Base-by-base conservation (phyloP, 2,329 filamentous ascomycete species). In the Nemania sp. region DNA sequence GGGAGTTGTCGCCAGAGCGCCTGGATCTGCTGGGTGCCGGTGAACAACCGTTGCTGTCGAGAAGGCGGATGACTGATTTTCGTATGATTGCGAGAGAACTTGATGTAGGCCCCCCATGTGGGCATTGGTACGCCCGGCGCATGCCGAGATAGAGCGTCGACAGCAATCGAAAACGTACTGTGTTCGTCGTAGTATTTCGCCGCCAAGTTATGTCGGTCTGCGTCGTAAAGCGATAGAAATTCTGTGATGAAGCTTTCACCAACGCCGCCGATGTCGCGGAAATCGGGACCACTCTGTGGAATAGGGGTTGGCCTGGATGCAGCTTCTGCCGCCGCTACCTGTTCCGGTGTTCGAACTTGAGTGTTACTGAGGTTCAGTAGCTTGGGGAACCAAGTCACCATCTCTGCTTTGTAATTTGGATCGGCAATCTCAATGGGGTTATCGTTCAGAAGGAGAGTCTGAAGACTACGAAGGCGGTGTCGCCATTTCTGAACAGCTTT, bases 331-430 rank as follows among this genome's bases (percentile, higher is more conserved):
- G 85, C 81, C 9, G 84, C 85, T 53, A 90, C 79, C 69, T 92
- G 86, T 69, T 91, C 87, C 0, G 87, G 82, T 1, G 89, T 90
- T 61, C 92, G 86, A 17, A 97, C 85, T 71, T 89, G 85, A 5
- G 85, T 79, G 56, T 87, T 86, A 74, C 96, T 96, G 66, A 98
- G 79, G 61, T 88, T 84, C 69, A 88, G 87, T 15, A 98, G 83
- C 60, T 86, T 89, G 0, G 92, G 93, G 71, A 91, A 98, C 89
- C 92, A 96, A 42, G 86, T 85, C 32, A 91, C 79, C 59, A 97
- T 79, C 50, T 91, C 89, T 15, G 83, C 78, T 60, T 85, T 82
- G 73, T 89, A 90, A 61, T 83, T 82, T 9, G 87, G 83, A 21
- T 82, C 77, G 56, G 81, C 76, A 1, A 77, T 73, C 66, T 87